Base-by-base conservation (phyloP, 2,329 filamentous ascomycete genomes). In the Sclerotinia glacialis region DNA sequence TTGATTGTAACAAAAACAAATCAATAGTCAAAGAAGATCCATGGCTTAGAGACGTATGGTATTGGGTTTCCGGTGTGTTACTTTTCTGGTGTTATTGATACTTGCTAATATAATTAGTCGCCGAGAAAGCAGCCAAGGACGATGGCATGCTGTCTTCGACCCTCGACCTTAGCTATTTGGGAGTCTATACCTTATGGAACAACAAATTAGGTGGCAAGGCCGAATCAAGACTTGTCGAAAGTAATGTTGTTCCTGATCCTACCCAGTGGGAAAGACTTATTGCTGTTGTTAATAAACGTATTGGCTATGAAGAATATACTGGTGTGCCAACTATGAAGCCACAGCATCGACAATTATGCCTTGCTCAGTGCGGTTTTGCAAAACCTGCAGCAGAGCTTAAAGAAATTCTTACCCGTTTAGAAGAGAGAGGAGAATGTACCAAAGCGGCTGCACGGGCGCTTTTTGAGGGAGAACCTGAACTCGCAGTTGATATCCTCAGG, bases 11-110 rank as follows among this genome's bases (percentile, higher is more conserved):
- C 21, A 83, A 80, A 58, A 95, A 95, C 73, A 83, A 84, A 69
- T 78, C 82, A 7, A 83, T 93, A n/a, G 83, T 90, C 1, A 80
- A 83, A 7, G 89, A 92, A 68, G 88, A 93, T 72, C 85, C 85
- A 40, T 91, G 90, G 85, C 80, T 94, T n/a, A 83, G 87, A 67
- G 89, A 90, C 66, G 80, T 91, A n/a, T 96, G 92, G 92, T 85
- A 86, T 56, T 91, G 90, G 82, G 82, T 93, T 58, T 82, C 85
- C 67, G 86, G 89, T 87, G 74, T 74, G 80, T 82, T 70, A n/a
- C 16, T 23, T 58, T 40, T 64, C 21, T 44, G 37, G 5, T 26
- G 12, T n/a, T n/a, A 52, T 8, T 49, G 28, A 63, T n/a, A 59
- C 44, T 65, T 18, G 58, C 49, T 66, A 28, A 59, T 16, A 16